Conservation (phyloP, 164 flowering plant genomes). For the Tetracentron sinense region DNA sequence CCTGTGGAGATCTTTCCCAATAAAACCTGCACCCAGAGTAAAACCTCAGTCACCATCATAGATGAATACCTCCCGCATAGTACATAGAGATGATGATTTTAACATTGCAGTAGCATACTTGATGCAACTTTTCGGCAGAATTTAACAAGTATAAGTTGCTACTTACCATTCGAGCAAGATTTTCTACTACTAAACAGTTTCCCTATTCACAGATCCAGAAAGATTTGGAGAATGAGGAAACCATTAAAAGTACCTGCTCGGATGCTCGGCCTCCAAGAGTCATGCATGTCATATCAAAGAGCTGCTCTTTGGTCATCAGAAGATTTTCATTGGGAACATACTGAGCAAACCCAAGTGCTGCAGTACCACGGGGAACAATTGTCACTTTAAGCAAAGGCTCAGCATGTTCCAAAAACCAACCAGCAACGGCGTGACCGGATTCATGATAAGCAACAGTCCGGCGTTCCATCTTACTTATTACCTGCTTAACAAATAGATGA, state of each 20-base stretch:
- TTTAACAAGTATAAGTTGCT: neutral
- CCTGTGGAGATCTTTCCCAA: constrained; percentile 92
- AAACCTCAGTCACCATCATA: neutral
- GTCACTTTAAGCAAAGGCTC: constrained; percentile 89
- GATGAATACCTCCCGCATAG: neutral
- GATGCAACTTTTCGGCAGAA: neutral
- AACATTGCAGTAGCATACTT: neutral
- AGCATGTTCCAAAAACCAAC: constrained; percentile 91
- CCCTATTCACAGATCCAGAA: neutral
- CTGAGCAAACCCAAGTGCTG: constrained; percentile 94
- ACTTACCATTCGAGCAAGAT: too few species aligned
- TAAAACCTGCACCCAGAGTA: constrained; percentile 50
- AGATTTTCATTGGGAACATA: constrained; percentile 96
- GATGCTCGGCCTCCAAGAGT: constrained; percentile 97
- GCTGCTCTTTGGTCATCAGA: constrained; percentile 92
- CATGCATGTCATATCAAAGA: constrained; percentile 97
- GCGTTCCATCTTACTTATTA: constrained; percentile 81
- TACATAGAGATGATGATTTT: too few species aligned
- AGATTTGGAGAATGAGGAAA: neutral
- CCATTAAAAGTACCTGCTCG: constrained; percentile 62
- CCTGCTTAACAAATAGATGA: constrained; percentile 37
- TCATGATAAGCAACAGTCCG: constrained; percentile 94
- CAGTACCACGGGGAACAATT: constrained; percentile 96
- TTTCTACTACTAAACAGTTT: neutral
- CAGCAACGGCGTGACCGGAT: constrained; percentile 93